Evolutionary conservation across 164 flowering plant species (phyloP).

Genomic region (Piper betle): DNA sequence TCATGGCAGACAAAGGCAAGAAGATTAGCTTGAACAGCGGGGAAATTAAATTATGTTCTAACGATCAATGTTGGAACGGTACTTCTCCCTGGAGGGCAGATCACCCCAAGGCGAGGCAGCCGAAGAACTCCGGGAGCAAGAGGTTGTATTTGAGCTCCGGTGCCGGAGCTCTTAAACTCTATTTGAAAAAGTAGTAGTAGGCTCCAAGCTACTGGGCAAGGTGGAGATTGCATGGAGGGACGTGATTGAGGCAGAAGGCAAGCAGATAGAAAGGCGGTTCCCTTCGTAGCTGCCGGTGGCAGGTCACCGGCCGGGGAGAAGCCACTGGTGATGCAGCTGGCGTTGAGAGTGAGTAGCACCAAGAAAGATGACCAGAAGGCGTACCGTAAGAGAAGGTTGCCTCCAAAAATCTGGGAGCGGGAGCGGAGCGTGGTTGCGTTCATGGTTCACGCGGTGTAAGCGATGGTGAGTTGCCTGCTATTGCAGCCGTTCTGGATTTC

Average conservation of each 20-base stretch:
- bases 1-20: conserved; percentile 30
- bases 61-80: conserved; percentile 28
- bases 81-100: conserved; percentile 36
- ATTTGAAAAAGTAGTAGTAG: conserved; percentile 15
- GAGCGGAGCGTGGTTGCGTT: conserved; percentile 16
- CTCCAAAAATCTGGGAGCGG: conserved; percentile 6
- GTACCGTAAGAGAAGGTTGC: neutral
- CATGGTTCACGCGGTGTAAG: conserved; percentile 12
- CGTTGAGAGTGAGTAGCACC: conserved; percentile 6
- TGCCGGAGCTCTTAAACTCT: conserved; percentile 22
- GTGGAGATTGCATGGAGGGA: conserved; percentile 47
- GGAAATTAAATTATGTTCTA: conserved; percentile 24
- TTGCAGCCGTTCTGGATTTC: conserved; percentile 12
- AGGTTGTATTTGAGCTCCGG: conserved; percentile 49
- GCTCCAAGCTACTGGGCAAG: conserved; percentile 42
- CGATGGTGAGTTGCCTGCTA: conserved; percentile 14
- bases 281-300: neutral
- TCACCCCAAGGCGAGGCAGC: conserved; percentile 23
- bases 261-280: conserved; percentile 42
- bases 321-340: conserved; percentile 14
- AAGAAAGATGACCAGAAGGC: neutral
- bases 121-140: conserved; percentile 23
- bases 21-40: conserved; percentile 29
- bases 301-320: conserved; percentile 4
- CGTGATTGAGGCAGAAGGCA: conserved; percentile 29